phyloP scores from a whole-genome alignment of 2,329 filamentous ascomycete species.

The Hypoxylon sp. region DNA sequence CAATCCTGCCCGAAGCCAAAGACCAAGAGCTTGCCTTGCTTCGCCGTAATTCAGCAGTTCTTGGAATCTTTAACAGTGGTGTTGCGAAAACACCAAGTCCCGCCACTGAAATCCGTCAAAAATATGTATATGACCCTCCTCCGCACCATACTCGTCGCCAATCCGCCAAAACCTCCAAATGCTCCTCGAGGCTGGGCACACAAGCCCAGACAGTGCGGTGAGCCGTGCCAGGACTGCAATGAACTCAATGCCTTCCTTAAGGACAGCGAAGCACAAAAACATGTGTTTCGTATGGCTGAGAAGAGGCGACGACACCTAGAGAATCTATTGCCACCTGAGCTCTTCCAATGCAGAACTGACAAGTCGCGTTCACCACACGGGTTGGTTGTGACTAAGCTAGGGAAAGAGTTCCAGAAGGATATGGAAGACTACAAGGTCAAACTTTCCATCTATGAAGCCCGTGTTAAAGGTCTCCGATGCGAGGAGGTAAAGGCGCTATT shows the following conservation, averaged over 20 bases:
- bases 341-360: constrained; percentile 11
- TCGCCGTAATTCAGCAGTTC: background rate
- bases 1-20: background rate
- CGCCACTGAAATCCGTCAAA: constrained; percentile 7
- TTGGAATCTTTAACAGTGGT: constrained; percentile 11
- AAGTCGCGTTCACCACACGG: background rate
- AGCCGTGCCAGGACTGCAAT: constrained; percentile 18
- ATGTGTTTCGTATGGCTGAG: constrained; percentile 7
- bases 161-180: constrained; percentile 14
- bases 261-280: background rate
- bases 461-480: constrained; percentile 16
- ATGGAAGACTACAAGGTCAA: constrained; percentile 8
- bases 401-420: constrained; percentile 20
- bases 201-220: constrained; percentile 4
- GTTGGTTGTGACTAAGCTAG: constrained; percentile 29
- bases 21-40: background rate
- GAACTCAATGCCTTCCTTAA: constrained; percentile 28
- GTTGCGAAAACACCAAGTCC: constrained; percentile 15
- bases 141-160: constrained; percentile 17
- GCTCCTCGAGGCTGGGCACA: constrained; percentile 20
- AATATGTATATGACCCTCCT: constrained; percentile 25
- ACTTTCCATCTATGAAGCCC: background rate
- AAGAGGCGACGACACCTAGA: constrained; percentile 16
- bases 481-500: constrained; percentile 32
- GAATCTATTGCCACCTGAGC: background rate